These are phyloP conservation scores for Ophiostoma montium DNA, from an alignment of 2,329 filamentous ascomycete species.

Conservation along the genomic window DNA sequence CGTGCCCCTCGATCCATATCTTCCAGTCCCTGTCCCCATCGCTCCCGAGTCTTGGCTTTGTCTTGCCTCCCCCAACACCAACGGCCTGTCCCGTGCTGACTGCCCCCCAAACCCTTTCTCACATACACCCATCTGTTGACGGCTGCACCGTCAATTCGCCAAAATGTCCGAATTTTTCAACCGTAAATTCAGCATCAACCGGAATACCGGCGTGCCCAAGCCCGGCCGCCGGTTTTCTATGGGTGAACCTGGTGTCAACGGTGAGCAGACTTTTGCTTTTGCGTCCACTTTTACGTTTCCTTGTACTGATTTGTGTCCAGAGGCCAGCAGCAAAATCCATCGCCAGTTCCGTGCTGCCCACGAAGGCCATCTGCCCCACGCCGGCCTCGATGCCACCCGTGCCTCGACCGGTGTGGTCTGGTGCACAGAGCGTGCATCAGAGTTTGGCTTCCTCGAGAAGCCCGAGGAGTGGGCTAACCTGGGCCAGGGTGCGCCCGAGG, in stretches of 20 bases:
- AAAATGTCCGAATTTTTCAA: constrained; percentile 23
- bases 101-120: not conserved
- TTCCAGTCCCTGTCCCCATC: not conserved
- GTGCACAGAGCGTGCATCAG: constrained; percentile 75
- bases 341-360: constrained; percentile 80
- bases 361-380: constrained; percentile 80
- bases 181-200: constrained; percentile 54
- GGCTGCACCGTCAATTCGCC: constrained; percentile 20
- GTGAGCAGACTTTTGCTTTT: constrained; percentile 23
- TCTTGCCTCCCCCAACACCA: not conserved
- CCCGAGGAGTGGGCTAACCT: constrained; percentile 82
- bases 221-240: constrained; percentile 42
- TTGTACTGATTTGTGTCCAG: constrained; percentile 28
- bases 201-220: constrained; percentile 48
- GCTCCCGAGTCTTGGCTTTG: not conserved
- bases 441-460: constrained; percentile 76
- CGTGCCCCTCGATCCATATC: constrained; percentile 1
- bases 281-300: not conserved
- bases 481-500: constrained; percentile 85
- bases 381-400: constrained; percentile 75
- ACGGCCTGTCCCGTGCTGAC: not conserved
- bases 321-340: constrained; percentile 72
- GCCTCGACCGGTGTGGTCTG: constrained; percentile 90
- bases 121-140: constrained; percentile 23
- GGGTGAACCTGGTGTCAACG: constrained; percentile 40